Evolutionary conservation across 306 rosid species (phyloP).

Genomic region (Quercus cerris): DNA sequence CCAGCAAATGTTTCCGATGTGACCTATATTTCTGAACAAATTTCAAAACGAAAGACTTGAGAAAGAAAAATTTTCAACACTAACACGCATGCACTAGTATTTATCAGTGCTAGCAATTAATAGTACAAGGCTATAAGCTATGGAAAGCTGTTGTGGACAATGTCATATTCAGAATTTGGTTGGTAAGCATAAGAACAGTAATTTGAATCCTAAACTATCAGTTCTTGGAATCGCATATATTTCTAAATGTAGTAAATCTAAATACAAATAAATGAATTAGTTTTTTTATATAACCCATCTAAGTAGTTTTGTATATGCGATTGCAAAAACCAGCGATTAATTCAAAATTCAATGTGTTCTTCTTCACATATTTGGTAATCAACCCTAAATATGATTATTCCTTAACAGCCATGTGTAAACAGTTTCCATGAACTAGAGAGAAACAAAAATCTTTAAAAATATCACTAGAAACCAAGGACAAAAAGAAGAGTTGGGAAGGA

Average conservation of each 20-base stretch:
- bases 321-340: neutral
- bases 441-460: neutral
- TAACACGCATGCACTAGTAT: neutral
- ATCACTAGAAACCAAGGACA: neutral
- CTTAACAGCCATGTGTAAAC: neutral
- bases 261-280: no score
- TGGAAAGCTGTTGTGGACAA: neutral
- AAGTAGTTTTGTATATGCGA: neutral
- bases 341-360: neutral
- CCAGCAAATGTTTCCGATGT: conserved; percentile 83
- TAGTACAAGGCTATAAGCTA: no score
- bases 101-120: neutral
- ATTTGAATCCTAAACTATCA: no score
- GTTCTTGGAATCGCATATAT: no score
- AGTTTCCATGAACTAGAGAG: neutral
- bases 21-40: conserved; percentile 80
- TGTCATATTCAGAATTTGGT: neutral
- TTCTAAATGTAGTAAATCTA: no score
- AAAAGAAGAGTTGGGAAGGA: neutral
- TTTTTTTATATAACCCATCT: neutral
- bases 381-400: neutral
- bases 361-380: neutral
- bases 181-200: neutral
- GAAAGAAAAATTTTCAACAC: neutral
- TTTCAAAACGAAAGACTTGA: neutral